Conservation (phyloP, 1,139 yeast species). For the Yamadazyma sp. region DNA sequence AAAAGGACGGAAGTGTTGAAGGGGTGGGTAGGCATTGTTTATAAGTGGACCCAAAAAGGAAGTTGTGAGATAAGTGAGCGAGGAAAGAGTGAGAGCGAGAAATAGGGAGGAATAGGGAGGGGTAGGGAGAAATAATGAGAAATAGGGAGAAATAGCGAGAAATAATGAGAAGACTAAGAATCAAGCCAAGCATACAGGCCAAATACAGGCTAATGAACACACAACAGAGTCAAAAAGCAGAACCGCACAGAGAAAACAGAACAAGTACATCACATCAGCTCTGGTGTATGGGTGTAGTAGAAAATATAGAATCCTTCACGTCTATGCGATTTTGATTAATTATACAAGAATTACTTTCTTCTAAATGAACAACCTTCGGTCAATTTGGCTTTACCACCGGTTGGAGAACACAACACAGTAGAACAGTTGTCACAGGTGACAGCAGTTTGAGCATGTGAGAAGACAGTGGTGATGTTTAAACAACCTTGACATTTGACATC, state of each 20-base stretch:
- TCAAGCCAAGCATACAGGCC: too few relatives aligned
- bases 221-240: too few relatives aligned
- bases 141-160: not conserved
- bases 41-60: constrained; percentile 7
- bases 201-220: too few relatives aligned
- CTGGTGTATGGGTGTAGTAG: too few relatives aligned
- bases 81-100: not conserved
- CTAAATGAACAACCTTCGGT: constrained; percentile 99
- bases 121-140: not conserved
- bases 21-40: constrained; percentile 5
- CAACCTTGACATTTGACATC: constrained; percentile 99
- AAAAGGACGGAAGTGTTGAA: not conserved
- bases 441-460: constrained; percentile 99
- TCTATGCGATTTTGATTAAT: constrained; percentile 12
- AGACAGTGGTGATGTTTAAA: constrained; percentile 97
- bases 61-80: not conserved
- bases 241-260: too few relatives aligned
- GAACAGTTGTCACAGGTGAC: constrained; percentile 99
- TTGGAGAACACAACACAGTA: constrained; percentile 97
- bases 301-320: constrained; percentile 1
- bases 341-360: constrained; percentile 61
- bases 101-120: not conserved
- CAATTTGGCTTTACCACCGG: constrained; percentile 99
- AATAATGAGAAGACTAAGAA: not conserved
- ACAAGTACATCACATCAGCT: too few relatives aligned